Evolutionary conservation across 768 basidiomycete genomes (phyloP).

Genomic region (Amanita thiersii): DNA sequence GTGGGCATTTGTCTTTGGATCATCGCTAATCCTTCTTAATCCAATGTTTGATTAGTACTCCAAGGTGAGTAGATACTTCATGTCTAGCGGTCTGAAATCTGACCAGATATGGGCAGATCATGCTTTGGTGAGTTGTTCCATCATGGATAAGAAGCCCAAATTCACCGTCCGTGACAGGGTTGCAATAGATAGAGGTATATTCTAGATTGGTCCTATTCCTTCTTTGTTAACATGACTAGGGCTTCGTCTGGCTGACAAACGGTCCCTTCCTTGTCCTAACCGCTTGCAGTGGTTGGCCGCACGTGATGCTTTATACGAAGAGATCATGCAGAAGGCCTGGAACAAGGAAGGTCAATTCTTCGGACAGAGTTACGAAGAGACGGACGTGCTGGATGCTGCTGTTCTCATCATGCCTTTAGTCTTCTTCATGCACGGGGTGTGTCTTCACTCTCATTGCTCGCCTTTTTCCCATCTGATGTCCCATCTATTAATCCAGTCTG

Average conservation of each 20-base stretch:
- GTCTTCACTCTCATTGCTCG: conserved; percentile 18
- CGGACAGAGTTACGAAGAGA: conserved; percentile 88
- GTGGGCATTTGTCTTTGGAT: conserved; percentile 29
- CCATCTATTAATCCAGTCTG: conserved; percentile 43
- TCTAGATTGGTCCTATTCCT: background rate
- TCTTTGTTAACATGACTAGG: conserved; percentile 25
- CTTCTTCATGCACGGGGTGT: conserved; percentile 80
- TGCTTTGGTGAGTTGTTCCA: conserved; percentile 61
- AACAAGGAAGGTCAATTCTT: conserved; percentile 63
- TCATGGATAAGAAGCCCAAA: background rate
- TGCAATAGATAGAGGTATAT: conserved; percentile 79
- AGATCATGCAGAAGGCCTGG: conserved; percentile 88
- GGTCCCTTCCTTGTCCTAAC: conserved; percentile 80
- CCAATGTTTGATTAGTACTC: conserved; percentile 46
- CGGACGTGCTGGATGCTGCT: conserved; percentile 73
- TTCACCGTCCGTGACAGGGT: conserved; percentile 47
- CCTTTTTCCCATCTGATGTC: no score
- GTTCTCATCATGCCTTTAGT: conserved; percentile 90
- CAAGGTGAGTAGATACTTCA: conserved; percentile 43
- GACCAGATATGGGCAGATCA: conserved; percentile 42
- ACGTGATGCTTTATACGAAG: conserved; percentile 84
- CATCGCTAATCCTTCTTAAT: background rate
- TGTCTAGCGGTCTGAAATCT: background rate
- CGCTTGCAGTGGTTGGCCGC: conserved; percentile 64
- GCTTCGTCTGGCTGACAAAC: conserved; percentile 88